Base-by-base conservation (phyloP, 1,139 yeast genomes). In the Yamadazyma triangularis region DNA sequence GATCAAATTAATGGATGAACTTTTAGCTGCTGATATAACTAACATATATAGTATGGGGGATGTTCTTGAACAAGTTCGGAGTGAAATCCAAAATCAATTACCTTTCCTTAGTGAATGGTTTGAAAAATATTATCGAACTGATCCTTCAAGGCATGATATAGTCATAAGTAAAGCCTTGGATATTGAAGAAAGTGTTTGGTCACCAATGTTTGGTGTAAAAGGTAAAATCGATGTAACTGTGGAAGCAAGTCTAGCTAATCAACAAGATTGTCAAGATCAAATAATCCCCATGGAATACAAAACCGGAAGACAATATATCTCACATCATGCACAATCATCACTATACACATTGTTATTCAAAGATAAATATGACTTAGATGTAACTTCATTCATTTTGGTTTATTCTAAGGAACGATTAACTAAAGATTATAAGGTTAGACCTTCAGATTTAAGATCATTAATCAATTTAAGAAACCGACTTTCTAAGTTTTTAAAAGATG, bases 151-250 rank as follows among this genome's bases (percentile, higher is more conserved):
- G 7, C 56, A 73, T 1, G 53, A 56, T 23, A 67, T 78, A 44
- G 63, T 82, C 0, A 78, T 82, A 1, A 67, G 73, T 10, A 77
- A 81, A 33, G 74, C 87, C 4, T 60, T 87, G 24, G 95, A 86
- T 50, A 75, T 86, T 13, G 99, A 91, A 53, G 97, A 91, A 48
- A 85, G 81, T 44, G 79, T 91, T 13, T 80, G 94, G 86, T 86
- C 96, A 0, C 96, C 96, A 0, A 72, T 76, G 49, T 88, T 73
- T 61, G 99, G 99, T 0, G 58, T 93, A n/a, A 79, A 86, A 42
- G 99, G 99, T 1, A 76, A 81, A 47, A 77, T 89, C 11, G 99
- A 91, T 58, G 96, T 82, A 1, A 85, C 96, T 0, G 70, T 88
- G 1, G 84, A 83, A 44, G 83, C 84, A 0, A 55, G 63, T 20